Base-by-base conservation (phyloP, 805 yeast species). In the Lachancea sp. region DNA sequence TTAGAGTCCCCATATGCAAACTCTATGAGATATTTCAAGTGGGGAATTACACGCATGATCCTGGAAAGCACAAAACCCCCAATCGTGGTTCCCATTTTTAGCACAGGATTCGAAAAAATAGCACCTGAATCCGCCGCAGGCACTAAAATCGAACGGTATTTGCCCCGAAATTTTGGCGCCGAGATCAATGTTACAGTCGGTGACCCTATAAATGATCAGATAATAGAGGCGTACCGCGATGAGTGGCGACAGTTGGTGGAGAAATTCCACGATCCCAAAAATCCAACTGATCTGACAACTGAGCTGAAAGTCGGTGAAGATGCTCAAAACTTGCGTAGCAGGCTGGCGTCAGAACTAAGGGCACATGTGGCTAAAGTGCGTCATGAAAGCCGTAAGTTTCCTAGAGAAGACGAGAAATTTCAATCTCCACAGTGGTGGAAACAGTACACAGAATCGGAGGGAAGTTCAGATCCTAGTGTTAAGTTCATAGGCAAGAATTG, bases 11-110 rank as follows among this genome's bases (percentile, higher is more conserved):
- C 96, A 0, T 78, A 77, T 56, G 70, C 74, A 36, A 83, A 86
- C 49, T 87, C 97, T 3, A 85, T 92, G 92, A 70, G 96, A 47
- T 90, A 85, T 62, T 90, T 92, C 70, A 82, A 85, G 56, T 90
- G 97, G 97, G 98, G 98, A 0, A 79, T 88, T 1, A 76, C 95
- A 2, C 71, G 98, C 49, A 58, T 89, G 50, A 71, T 92, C 4
- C 63, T 92, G 41, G 98, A 90, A 60, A 70, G 94, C 8, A 79
- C 90, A 0, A 73, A 75, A 44, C 78, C 90, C 0, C 97, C 98
- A 0, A 77, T 89, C 1, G 75, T 90, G 12, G 77, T 92, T 12
- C 97, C 97, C 1, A 82, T 90, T 13, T 90, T 80, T 55, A 68
- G 85, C 4, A 74, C 78, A 36, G 98, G 98, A 0, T 83, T 90